These are phyloP conservation scores for Mallotus repandus DNA, from an alignment of 441 rosid genomes.

Conservation along the genomic window DNA sequence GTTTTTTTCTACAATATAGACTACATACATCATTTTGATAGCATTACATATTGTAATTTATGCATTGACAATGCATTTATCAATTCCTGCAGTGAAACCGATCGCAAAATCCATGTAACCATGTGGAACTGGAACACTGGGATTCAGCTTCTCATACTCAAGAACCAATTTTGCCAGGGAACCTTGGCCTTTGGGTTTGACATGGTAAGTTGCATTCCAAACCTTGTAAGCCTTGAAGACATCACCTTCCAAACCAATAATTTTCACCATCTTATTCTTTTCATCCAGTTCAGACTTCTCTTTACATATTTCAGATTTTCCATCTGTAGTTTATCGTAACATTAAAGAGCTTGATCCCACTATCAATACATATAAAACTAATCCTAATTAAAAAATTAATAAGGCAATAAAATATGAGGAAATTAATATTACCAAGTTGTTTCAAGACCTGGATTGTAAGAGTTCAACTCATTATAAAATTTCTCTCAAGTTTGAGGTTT, in stretches of 20 bases:
- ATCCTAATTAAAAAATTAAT: too few species aligned
- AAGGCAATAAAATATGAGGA: too few species aligned
- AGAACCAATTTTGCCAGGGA: too few species aligned
- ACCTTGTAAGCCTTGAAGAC: constrained; percentile 29
- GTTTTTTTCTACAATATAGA: too few species aligned
- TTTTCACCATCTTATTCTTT: constrained; percentile 15
- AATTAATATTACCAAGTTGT: too few species aligned
- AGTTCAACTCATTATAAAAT: too few species aligned
- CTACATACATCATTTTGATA: too few species aligned
- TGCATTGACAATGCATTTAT: neutral
- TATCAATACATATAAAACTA: too few species aligned
- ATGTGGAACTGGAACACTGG: constrained; percentile 18
- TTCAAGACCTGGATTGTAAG: too few species aligned
- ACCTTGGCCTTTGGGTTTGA: constrained; percentile 13
- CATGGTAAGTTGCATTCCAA: constrained; percentile 16
- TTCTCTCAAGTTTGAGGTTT: too few species aligned
- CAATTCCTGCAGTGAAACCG: constrained; percentile 20
- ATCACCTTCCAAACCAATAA: constrained; percentile 33
- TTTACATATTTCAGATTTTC: constrained; percentile 24
- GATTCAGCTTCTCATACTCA: neutral
- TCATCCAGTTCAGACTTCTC: constrained; percentile 32
- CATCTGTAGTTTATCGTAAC: constrained; percentile 16
- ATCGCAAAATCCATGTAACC: constrained; percentile 24
- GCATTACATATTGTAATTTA: neutral
- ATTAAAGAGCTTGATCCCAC: neutral